phyloP scores from a whole-genome alignment of 768 basidiomycete species.

The Hysterangium stoloniferum region DNA sequence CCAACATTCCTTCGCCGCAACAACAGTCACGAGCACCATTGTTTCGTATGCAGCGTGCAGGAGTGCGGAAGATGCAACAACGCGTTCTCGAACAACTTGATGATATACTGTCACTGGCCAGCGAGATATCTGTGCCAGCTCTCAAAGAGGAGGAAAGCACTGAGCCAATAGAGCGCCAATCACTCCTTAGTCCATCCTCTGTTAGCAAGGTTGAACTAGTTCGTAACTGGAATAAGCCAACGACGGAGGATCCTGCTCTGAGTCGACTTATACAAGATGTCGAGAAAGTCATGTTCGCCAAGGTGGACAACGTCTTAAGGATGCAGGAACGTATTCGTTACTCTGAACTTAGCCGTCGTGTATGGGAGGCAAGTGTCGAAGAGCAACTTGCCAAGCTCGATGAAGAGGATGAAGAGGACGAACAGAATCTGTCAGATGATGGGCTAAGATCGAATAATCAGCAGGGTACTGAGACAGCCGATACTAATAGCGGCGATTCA shows the following conservation, averaged over 20 bases:
- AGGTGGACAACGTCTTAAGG: conserved; percentile 89
- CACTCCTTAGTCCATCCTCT: conserved; percentile 80
- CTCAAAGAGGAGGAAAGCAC: conserved; percentile 88
- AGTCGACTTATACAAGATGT: conserved; percentile 78
- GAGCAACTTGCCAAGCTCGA: conserved; percentile 51
- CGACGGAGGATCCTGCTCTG: conserved; percentile 79
- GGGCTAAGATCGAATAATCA: conserved; percentile 17
- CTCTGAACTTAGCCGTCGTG: conserved; percentile 92
- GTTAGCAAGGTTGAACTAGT: conserved; percentile 81
- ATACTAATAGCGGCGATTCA: conserved; percentile 35
- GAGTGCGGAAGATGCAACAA: conserved; percentile 75
- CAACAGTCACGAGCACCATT: conserved; percentile 58
- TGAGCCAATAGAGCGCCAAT: conserved; percentile 88
- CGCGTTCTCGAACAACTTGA: conserved; percentile 80
- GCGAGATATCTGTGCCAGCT: conserved; percentile 79
- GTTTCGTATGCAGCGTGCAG: conserved; percentile 69
- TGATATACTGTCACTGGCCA: conserved; percentile 71
- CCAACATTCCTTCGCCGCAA: conserved; percentile 64
- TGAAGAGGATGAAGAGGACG: conserved; percentile 46
- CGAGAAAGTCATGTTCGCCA: conserved; percentile 84
- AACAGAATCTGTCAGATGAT: conserved; percentile 35
- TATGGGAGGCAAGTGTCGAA: conserved; percentile 90
- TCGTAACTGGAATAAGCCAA: conserved; percentile 80
- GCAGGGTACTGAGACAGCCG: conserved; percentile 12
- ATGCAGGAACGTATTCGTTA: conserved; percentile 97